Conservation (phyloP, 2,329 filamentous ascomycete species). For the Microdochium bolleyi region DNA sequence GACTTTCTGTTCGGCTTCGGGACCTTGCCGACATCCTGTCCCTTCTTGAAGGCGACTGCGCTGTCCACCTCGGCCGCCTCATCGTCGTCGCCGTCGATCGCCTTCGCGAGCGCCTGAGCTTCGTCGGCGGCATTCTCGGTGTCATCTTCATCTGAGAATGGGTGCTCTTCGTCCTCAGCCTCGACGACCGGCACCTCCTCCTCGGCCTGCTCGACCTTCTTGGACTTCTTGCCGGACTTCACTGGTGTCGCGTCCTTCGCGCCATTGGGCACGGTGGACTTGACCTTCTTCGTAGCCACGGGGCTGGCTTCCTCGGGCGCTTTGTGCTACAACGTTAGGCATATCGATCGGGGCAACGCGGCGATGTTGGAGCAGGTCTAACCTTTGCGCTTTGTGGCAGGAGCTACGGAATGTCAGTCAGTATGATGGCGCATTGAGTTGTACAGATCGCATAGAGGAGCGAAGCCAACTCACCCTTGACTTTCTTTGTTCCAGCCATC, state of each 20-base stretch:
- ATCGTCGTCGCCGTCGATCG: slow-evolving; percentile 37
- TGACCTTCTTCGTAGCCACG: slow-evolving; percentile 35
- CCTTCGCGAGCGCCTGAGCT: slow-evolving; percentile 32
- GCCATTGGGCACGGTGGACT: slow-evolving; percentile 19
- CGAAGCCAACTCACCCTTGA: background rate
- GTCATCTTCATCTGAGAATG: slow-evolving; percentile 24
- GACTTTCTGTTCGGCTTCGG: slow-evolving; percentile 38
- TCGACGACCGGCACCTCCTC: slow-evolving; percentile 12
- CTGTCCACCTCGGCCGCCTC: slow-evolving; percentile 21
- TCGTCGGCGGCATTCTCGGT: slow-evolving; percentile 28
- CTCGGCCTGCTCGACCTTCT: slow-evolving; percentile 12
- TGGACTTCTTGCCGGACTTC: slow-evolving; percentile 14
- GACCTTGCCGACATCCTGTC: slow-evolving; percentile 42
- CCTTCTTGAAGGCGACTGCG: slow-evolving; percentile 32
- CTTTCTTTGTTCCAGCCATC: background rate
- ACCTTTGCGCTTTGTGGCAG: slow-evolving; percentile 28
- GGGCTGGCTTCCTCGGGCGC: slow-evolving; percentile 37
- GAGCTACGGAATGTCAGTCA: background rate
- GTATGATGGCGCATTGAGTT: slow-evolving; percentile 20
- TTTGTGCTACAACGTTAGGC: slow-evolving; percentile 16
- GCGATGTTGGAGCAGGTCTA: slow-evolving; percentile 4
- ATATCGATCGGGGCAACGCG: background rate
- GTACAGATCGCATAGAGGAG: slow-evolving; percentile 7
- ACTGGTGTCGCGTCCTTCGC: slow-evolving; percentile 14
- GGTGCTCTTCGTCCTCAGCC: slow-evolving; percentile 6